Conservation (phyloP, 2,329 filamentous ascomycete species). For the Alternaria burnsii region DNA sequence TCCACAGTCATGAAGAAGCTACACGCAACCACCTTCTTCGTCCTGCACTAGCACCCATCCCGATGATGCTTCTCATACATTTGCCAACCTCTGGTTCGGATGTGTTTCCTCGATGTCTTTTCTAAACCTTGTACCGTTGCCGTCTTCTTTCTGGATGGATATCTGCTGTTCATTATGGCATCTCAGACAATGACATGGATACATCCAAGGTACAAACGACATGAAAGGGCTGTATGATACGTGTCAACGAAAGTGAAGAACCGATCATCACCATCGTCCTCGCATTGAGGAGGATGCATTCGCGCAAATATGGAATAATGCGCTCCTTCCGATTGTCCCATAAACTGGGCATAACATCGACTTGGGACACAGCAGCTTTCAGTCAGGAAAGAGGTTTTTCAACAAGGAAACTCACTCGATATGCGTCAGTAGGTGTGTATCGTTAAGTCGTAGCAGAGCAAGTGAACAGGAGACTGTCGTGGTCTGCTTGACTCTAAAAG, state of each 20-base stretch:
- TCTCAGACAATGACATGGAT: too few relatives aligned
- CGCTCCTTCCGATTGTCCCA: too few relatives aligned
- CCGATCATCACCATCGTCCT: too few relatives aligned
- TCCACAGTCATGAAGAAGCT: not conserved
- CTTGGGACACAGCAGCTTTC: not conserved
- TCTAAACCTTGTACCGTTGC: not conserved
- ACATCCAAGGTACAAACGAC: too few relatives aligned
- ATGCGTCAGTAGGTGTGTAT: not conserved
- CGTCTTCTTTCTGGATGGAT: not conserved
- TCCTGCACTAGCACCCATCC: not conserved
- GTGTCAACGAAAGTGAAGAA: not conserved
- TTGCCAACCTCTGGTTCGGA: not conserved
- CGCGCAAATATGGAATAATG: too few relatives aligned
- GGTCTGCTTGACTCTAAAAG: not conserved
- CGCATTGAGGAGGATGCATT: too few relatives aligned
- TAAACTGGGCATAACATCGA: not conserved
- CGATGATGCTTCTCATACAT: not conserved
- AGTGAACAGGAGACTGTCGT: not conserved
- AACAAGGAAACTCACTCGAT: not conserved
- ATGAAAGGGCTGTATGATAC: too few relatives aligned
- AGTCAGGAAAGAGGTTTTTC: not conserved
- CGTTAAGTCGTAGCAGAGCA: not conserved
- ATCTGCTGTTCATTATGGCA: not conserved
- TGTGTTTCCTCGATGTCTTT: not conserved
- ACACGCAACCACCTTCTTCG: not conserved